Evolutionary conservation across 345 rosid genomes (phyloP).

Genomic region (Syzygium jambos): DNA sequence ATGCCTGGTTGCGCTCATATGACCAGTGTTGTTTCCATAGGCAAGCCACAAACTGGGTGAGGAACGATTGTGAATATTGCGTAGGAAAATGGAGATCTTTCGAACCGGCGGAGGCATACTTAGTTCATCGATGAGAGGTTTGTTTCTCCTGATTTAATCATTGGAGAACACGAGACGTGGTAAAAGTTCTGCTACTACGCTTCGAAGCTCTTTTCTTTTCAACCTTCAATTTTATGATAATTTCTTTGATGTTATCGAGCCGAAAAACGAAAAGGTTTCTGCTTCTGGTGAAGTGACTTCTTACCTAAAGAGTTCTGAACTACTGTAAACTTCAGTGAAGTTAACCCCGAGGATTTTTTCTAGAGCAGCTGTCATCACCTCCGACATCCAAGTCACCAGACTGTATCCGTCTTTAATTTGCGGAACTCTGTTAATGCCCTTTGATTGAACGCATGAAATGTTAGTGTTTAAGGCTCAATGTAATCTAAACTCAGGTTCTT

Average conservation of each 20-base stretch:
- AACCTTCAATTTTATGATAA: neutral
- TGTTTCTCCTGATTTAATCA: constrained; percentile 41
- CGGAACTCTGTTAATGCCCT: constrained; percentile 45
- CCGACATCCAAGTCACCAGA: constrained; percentile 74
- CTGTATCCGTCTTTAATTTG: constrained; percentile 51
- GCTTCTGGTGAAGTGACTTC: neutral
- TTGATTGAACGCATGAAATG: neutral
- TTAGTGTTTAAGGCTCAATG: neutral
- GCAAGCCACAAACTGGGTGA: constrained; percentile 47
- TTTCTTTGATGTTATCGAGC: neutral
- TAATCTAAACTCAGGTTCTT: neutral
- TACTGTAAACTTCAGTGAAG: constrained; percentile 34
- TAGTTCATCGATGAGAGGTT: constrained; percentile 18
- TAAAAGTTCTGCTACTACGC: neutral
- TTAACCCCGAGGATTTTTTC: constrained; percentile 33
- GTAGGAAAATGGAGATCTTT: constrained; percentile 41
- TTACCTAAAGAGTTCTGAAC: constrained; percentile 41
- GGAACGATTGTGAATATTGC: constrained; percentile 32
- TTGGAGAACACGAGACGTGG: neutral
- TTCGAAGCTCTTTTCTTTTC: neutral
- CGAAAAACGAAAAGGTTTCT: neutral
- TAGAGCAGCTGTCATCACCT: constrained; percentile 37
- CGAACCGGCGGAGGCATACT: constrained; percentile 18
- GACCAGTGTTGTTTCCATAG: constrained; percentile 65
- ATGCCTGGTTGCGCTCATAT: constrained; percentile 47